Evolutionary conservation across 2,329 filamentous ascomycete genomes (phyloP).

Genomic region (Emmonsiellopsis sp.): DNA sequence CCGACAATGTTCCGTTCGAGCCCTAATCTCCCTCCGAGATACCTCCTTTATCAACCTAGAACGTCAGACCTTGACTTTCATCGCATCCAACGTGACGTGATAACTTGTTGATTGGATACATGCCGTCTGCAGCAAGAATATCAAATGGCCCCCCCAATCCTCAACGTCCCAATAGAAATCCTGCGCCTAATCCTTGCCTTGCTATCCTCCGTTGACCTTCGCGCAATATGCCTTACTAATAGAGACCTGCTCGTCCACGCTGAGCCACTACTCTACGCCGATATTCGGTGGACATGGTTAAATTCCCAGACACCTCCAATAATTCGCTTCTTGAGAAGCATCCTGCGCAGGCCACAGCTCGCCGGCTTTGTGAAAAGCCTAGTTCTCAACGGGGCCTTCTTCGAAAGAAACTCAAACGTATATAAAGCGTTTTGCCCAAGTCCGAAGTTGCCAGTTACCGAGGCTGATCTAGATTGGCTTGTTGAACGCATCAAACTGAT

Average conservation of each 20-base stretch:
- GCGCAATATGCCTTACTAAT: slow-evolving; percentile 11
- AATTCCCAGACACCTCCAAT: slow-evolving; percentile 9
- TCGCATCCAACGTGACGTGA: background rate
- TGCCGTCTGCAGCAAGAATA: background rate
- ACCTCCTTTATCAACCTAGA: too few relatives aligned
- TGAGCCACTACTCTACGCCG: slow-evolving; percentile 15
- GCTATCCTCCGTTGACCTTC: slow-evolving; percentile 11
- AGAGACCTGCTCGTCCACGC: slow-evolving; percentile 7
- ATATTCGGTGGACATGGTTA: slow-evolving; percentile 12
- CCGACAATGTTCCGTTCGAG: too few relatives aligned
- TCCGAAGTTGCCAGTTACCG: background rate
- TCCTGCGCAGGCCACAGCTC: slow-evolving; percentile 13
- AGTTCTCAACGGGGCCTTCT: slow-evolving; percentile 6
- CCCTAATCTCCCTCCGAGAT: too few relatives aligned
- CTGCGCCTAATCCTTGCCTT: slow-evolving; percentile 10
- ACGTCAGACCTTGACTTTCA: too few relatives aligned
- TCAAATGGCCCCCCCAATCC: background rate
- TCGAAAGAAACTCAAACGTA: background rate
- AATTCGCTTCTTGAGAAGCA: slow-evolving; percentile 10
- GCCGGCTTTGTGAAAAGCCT: slow-evolving; percentile 10
- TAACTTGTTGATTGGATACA: background rate
- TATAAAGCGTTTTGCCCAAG: background rate
- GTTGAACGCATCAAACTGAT: background rate
- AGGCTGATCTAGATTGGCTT: slow-evolving; percentile 1
- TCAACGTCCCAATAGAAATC: slow-evolving; percentile 11